Evolutionary conservation across 305 asterid species (phyloP), one percentile per base, ranked within the genome.

Genomic region (Coffea humblotiana): DNA sequence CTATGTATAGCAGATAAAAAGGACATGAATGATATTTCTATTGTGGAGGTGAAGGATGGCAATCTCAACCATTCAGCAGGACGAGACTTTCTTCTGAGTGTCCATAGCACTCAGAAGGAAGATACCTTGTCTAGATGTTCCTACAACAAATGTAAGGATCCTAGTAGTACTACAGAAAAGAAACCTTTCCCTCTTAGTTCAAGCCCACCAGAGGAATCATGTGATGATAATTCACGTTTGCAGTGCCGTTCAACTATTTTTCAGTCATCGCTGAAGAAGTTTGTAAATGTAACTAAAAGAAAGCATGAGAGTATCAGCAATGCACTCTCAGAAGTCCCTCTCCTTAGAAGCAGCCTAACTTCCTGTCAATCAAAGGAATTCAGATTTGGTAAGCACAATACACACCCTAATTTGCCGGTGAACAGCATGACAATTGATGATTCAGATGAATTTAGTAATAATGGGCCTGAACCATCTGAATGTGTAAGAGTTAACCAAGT

Each of bases 241-340:
- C 84, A 66, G 35, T 73, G 85, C 71, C 80, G 32, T 72, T 74
- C 91, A 64, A 88, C 80, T 79, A 79, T 82, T 79, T 79, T 88
- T 68, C 98, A 94, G 87, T 86, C 88, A 85, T 92, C 98, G 78
- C 94, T 96, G 64, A 77, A 89, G 77, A 94, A 88, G 78, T 94
- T 91, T 86, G 93, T 96, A 70, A 76, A 85, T 9, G 88, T 89
- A 66, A 89, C 86, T 86, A 96, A 96, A 97, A 89, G 99, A 90
- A 94, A 96, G 84, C 97, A 87, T 83, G 98, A 94, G 82, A 77
- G 80, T 83, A 76, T 84, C 80, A 91, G 88, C 84, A 88, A 88
- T 71, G 86, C 90, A 51, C 84, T 96, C 79, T 91, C 98, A 83
- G 99, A 96, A 87, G 83, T 89, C 71, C 98, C 99, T 40, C 85